Base-by-base conservation (phyloP, 1,139 yeast species). In the Geotrichum fermentans region DNA sequence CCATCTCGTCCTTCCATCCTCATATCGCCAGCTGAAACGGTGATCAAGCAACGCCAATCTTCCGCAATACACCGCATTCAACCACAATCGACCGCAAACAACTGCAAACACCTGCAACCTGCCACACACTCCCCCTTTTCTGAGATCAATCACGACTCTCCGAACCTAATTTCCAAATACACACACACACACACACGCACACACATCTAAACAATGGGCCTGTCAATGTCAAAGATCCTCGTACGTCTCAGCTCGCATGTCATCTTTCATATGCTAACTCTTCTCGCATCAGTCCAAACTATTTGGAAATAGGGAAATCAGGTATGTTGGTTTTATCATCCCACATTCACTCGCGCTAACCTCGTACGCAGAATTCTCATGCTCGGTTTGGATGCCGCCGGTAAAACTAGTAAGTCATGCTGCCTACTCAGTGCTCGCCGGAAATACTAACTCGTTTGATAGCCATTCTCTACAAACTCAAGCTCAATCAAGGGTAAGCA, bases 341-440 rank as follows among this genome's bases (percentile, higher is more conserved):
- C n/a, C 24, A 20, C 14, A 2, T 2, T 40, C 14, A n/a, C 35
- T 8, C 10, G 21, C 5, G 21, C 17, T 36, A 0, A 5, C 16
- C 36, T 33, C n/a, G 16, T 18, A n/a, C 11, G 10, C 44, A 71
- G 94, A 64, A 83, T 89, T 64, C 75, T 89, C 59, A 88, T 89
- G 96, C 77, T 89, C 56, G 97, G 97, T 14, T 75, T 88, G 56
- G 96, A 88, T 65, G 87, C 89, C 58, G 96, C 96, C 4, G 96
- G 96, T 46, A 88, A 88, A 67, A 88, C 96, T 13, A 86, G 84
- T 71, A 64, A 52, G 73, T 67, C 37, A 2, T n/a, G 4, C 21
- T 8, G 29, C 1, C 7, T 4, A n/a, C n/a, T 28, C 32, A 28
- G 11, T 2, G 14, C 38, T n/a, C 26, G 21, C 21, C 16, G 21